Percentiles rank a stretch among this genome's conserved stretches.
phyloP scores from a whole-genome alignment of 2,329 filamentous ascomycete genomes.

The Setomelanomma holmii region DNA sequence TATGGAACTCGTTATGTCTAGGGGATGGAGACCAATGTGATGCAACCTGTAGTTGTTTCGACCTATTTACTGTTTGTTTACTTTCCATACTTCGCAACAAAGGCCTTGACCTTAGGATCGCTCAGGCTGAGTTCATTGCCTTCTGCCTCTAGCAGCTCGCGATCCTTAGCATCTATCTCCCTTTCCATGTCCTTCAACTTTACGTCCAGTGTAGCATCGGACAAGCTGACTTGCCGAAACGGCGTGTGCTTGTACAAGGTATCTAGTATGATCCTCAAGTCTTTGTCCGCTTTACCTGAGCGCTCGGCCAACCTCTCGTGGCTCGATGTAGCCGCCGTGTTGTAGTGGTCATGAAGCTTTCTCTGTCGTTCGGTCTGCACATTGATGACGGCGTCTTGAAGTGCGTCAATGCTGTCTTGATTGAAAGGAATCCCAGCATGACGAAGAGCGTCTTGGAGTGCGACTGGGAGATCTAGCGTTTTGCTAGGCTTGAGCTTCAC shows the following conservation, averaged over 20 bases:
- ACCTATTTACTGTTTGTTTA: conserved; percentile 3
- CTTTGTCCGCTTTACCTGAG: conserved; percentile 45
- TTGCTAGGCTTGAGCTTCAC: conserved; percentile 37
- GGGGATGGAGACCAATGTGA: no score
- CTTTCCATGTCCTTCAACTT: conserved; percentile 46
- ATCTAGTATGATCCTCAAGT: conserved; percentile 46
- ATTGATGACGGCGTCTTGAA: conserved; percentile 36
- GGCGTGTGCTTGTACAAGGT: conserved; percentile 49
- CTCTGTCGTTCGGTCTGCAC: conserved; percentile 41
- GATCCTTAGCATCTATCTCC: conserved; percentile 47
- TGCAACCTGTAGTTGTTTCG: not conserved
- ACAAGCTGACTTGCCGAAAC: conserved; percentile 37
- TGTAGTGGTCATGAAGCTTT: conserved; percentile 45
- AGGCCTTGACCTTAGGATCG: conserved; percentile 39
- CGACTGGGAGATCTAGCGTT: conserved; percentile 37
- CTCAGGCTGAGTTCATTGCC: conserved; percentile 38
- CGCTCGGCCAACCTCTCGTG: conserved; percentile 46
- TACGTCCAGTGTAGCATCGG: conserved; percentile 32
- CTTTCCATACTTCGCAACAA: conserved; percentile 41
- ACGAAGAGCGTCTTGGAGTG: conserved; percentile 44
- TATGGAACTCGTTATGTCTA: no score
- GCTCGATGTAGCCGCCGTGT: conserved; percentile 38
- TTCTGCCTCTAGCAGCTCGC: conserved; percentile 48
- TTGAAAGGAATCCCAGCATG: conserved; percentile 40
- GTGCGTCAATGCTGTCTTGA: conserved; percentile 33